Conservation (phyloP, 495 filamentous ascomycete species). For the Neurospora sp. region DNA sequence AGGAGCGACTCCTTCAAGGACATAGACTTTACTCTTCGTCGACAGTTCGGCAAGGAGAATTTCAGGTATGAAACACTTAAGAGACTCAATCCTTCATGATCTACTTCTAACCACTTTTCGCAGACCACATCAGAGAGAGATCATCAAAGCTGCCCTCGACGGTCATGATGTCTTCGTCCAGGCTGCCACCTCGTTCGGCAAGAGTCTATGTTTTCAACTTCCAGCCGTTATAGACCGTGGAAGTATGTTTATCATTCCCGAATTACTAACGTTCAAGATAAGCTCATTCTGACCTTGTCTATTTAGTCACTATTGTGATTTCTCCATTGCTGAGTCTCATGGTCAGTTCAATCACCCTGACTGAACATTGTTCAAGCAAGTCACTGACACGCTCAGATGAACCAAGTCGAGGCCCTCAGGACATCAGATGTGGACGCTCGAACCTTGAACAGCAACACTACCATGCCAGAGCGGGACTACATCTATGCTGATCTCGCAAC, state of each 20-base stretch:
- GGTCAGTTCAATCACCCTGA: too few relatives aligned
- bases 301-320: constrained; percentile 75
- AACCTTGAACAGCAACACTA: constrained; percentile 76
- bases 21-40: constrained; percentile 73
- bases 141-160: constrained; percentile 69
- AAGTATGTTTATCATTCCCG: constrained; percentile 39
- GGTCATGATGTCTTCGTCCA: constrained; percentile 90
- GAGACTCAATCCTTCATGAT: too few relatives aligned
- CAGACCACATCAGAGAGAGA: constrained; percentile 79
- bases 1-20: constrained; percentile 47
- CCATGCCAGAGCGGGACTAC: constrained; percentile 47
- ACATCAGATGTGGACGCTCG: constrained; percentile 66
- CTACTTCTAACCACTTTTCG: neutral
- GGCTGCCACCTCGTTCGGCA: constrained; percentile 93
- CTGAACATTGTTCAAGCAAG: too few relatives aligned
- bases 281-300: neutral
- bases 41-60: constrained; percentile 65
- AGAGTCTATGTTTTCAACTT: constrained; percentile 89
- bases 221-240: constrained; percentile 81
- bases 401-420: constrained; percentile 77
- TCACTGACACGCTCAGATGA: constrained; percentile 45
- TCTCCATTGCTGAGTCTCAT: constrained; percentile 80
- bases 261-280: too few relatives aligned
- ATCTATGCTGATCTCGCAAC: constrained; percentile 75
- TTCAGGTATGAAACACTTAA: constrained; percentile 49